These are phyloP conservation scores for Schwanniomyces polymorphus DNA, from an alignment of 805 yeast genomes.

Conservation along the genomic window DNA sequence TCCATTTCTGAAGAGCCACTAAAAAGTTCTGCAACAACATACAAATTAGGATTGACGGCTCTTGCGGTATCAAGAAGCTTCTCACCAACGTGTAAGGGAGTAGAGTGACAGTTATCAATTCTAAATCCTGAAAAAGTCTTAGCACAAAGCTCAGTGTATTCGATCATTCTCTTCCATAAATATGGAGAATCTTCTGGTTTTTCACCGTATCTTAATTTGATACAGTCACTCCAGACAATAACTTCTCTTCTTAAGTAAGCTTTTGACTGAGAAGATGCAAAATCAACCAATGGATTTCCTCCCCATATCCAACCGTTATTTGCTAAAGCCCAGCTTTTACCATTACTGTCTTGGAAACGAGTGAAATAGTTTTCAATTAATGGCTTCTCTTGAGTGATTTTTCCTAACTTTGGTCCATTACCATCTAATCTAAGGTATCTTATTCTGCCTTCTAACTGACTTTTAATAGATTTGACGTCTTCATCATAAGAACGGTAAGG, in stretches of 20 bases:
- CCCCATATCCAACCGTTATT: conserved; percentile 99
- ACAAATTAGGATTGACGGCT: conserved; percentile 75
- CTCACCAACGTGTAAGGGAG: conserved; percentile 95
- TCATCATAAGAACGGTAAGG: conserved; percentile 73
- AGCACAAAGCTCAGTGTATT: conserved; percentile 74
- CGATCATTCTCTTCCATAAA: conserved; percentile 84
- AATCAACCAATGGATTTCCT: conserved; percentile 89
- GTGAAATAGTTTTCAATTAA: conserved; percentile 89
- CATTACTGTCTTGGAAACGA: conserved; percentile 52
- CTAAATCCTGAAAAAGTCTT: conserved; percentile 80
- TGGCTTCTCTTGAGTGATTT: conserved; percentile 50
- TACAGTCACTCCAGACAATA: conserved; percentile 97
- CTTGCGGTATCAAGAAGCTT: conserved; percentile 86
- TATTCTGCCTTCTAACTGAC: conserved; percentile 74
- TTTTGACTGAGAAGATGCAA: conserved; percentile 77
- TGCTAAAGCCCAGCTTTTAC: conserved; percentile 71
- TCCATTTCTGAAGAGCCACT: conserved; percentile 92
- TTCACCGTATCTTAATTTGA: conserved; percentile 82
- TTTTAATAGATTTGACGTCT: conserved; percentile 64
- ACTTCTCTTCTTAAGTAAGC: conserved; percentile 90
- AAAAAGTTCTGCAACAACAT: conserved; percentile 92
- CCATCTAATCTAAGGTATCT: conserved; percentile 73
- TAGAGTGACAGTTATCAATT: conserved; percentile 94
- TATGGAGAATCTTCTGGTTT: conserved; percentile 81
- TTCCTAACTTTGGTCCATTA: conserved; percentile 81